phyloP scores from a whole-genome alignment of 192 early-diverging fungal genomes.

The Podila clonocystis region DNA sequence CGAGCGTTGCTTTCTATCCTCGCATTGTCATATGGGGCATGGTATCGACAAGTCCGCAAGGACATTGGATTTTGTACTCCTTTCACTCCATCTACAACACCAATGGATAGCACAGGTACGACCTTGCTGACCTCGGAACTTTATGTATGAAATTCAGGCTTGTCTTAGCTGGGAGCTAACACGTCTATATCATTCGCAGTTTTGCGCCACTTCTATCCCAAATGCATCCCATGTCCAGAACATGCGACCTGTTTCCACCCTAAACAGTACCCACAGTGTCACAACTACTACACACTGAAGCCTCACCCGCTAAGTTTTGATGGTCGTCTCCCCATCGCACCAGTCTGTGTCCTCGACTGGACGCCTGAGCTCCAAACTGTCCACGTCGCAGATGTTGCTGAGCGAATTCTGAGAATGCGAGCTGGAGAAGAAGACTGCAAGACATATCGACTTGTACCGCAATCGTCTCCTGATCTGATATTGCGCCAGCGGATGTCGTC shows the following conservation, averaged over 20 bases:
- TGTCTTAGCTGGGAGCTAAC: not conserved
- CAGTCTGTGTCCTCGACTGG: slow-evolving; percentile 38
- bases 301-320: slow-evolving; percentile 38
- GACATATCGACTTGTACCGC: slow-evolving; percentile 6
- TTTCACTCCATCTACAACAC: not conserved
- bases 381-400: slow-evolving; percentile 30
- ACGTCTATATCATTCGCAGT: not conserved
- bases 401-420: slow-evolving; percentile 19
- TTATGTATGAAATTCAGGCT: not conserved
- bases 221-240: slow-evolving; percentile 52
- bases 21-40: slow-evolving; percentile 17
- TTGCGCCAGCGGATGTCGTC: slow-evolving; percentile 21
- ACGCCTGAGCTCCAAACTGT: slow-evolving; percentile 35
- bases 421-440: slow-evolving; percentile 37
- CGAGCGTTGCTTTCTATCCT: slow-evolving; percentile 5
- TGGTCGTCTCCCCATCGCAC: slow-evolving; percentile 35
- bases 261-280: slow-evolving; percentile 14
- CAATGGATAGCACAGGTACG: not conserved
- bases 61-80: slow-evolving; percentile 33
- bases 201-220: slow-evolving; percentile 30
- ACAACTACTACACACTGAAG: slow-evolving; percentile 22
- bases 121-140: not conserved
- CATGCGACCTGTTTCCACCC: slow-evolving; percentile 28
- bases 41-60: slow-evolving; percentile 42
- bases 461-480: slow-evolving; percentile 6